Base-by-base conservation (phyloP, 352 stramenopile species). In the Phytophthora citricola region DNA sequence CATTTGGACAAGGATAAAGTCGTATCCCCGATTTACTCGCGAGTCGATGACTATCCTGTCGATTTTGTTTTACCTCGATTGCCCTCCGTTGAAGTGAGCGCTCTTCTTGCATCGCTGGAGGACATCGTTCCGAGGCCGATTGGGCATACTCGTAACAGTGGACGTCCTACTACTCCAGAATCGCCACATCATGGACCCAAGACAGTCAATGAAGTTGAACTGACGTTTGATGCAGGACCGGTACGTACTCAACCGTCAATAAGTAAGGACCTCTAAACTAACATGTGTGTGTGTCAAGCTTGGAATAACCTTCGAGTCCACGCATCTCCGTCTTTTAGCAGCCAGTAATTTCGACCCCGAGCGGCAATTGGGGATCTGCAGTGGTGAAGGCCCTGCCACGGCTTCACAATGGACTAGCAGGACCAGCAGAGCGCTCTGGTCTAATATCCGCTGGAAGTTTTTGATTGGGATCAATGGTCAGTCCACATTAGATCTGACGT, bases 1-100 rank as follows among this genome's bases (percentile, higher is more conserved):
- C 87, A 95, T 57, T 63, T 95, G 12, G 88, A 95, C 62, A 92
- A 92, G 56, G 75, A 95, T 63, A 91, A 93, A 45, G 86, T 94
- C 31, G 85, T 94, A 31, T 84, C 79, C 4, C 86, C 86, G 0
- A 89, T 92, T 32, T 82, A 78, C 58, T 85, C 79, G 7, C 73
- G 72, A 3, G 57, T 80, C 14, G 81, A 92, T 36, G 76, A 69
- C 39, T 66, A 66, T n/a, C 78, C 72, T 24, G 63, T 89, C 27
- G 82, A 90, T 54, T 90, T 87, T 60, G 55, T 75, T 14, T 66
- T 90, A 43, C 58, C 78, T 4, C 78, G 78, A 2, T 41, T 92
- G 14, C 78, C 83, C 2, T 61, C 81, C 2, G 60, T 54, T 17
- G 80, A 91, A 60, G 73, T 89, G n/a, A 69, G 76, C 8, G 36